phyloP scores from a whole-genome alignment of 495 filamentous ascomycete genomes.

The Xylaria intraflava region DNA sequence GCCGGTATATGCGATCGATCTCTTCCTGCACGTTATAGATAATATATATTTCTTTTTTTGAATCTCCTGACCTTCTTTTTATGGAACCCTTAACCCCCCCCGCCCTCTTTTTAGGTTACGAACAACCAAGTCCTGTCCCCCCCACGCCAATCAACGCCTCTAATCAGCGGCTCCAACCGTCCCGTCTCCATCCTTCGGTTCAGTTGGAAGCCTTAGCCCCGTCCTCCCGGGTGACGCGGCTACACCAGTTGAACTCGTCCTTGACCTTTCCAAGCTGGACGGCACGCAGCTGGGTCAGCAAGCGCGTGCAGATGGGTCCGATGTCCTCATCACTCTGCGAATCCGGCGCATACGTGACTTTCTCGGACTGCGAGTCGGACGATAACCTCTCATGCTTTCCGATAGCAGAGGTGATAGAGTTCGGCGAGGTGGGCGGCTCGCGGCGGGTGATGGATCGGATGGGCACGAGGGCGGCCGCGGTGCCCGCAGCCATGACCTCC shows the following conservation, averaged over 20 bases:
- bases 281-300: slow-evolving; percentile 70
- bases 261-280: slow-evolving; percentile 75
- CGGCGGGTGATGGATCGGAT: slow-evolving; percentile 78
- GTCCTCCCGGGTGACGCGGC: slow-evolving; percentile 46
- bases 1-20: too few species aligned
- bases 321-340: slow-evolving; percentile 59
- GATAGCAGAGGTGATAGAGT: slow-evolving; percentile 25
- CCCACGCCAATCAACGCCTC: neutral
- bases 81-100: too few species aligned
- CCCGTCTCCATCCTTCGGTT: neutral
- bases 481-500: slow-evolving; percentile 89
- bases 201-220: slow-evolving; percentile 25
- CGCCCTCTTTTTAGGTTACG: too few species aligned
- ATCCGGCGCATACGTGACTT: slow-evolving; percentile 57
- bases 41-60: too few species aligned
- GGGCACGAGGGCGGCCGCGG: slow-evolving; percentile 85
- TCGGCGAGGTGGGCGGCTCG: slow-evolving; percentile 33
- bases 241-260: slow-evolving; percentile 71
- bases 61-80: too few species aligned
- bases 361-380: slow-evolving; percentile 44
- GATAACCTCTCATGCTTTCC: slow-evolving; percentile 31
- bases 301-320: slow-evolving; percentile 60
- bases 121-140: too few species aligned
- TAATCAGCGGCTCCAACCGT: neutral
- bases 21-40: too few species aligned